phyloP scores from a whole-genome alignment of 208 protist genomes.

The Plasmodiophora brassicae region DNA sequence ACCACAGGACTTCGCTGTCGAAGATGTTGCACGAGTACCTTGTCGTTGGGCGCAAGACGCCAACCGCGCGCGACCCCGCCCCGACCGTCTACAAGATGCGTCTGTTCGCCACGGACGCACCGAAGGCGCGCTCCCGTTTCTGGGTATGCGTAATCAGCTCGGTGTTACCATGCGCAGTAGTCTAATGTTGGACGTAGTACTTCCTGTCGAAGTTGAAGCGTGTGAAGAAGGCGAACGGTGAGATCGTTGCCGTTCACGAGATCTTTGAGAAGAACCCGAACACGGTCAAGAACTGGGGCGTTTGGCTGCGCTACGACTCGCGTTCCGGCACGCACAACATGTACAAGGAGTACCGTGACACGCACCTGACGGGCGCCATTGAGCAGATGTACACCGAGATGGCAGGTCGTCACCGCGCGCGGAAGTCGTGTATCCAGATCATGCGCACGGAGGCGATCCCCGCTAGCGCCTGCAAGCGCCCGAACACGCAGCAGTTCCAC shows the following conservation, averaged over 20 bases:
- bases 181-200: constrained; percentile 56
- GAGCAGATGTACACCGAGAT: constrained; percentile 79
- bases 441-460: constrained; percentile 81
- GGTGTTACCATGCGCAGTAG: neutral
- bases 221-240: constrained; percentile 94
- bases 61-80: constrained; percentile 4
- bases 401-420: constrained; percentile 88
- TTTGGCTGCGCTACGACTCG: constrained; percentile 97
- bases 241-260: constrained; percentile 79
- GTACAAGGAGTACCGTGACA: constrained; percentile 98
- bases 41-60: constrained; percentile 31
- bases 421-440: constrained; percentile 89
- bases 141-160: constrained; percentile 70
- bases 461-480: constrained; percentile 70
- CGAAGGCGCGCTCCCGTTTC: constrained; percentile 96
- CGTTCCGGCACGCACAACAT: constrained; percentile 96
- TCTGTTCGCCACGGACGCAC: constrained; percentile 94
- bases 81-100: constrained; percentile 90
- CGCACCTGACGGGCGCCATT: constrained; percentile 85
- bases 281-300: constrained; percentile 94
- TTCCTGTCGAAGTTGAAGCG: constrained; percentile 94
- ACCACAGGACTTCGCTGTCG: no score
- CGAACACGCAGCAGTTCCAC: constrained; percentile 83
- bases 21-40: constrained; percentile 22
- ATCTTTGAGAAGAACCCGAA: constrained; percentile 86